Percentiles rank a stretch among this genome's conserved stretches.
phyloP scores from a whole-genome alignment of 1,284 basidiomycete species.

The Irpex lacteus region DNA sequence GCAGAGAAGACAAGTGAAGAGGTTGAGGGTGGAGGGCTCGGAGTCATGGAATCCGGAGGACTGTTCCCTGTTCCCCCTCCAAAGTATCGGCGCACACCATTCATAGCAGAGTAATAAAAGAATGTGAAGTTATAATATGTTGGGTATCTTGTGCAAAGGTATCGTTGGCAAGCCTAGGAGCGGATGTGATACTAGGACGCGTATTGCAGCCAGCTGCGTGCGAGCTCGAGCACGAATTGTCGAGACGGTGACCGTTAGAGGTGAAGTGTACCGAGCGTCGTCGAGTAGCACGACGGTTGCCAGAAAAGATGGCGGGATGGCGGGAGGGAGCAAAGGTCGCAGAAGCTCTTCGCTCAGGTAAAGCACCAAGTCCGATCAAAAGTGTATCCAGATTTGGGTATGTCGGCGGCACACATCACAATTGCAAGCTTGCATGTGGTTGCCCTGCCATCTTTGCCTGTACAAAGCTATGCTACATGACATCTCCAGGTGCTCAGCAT shows the following conservation, averaged over 20 bases:
- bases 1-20: slow-evolving; percentile 27
- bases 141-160: slow-evolving; percentile 15
- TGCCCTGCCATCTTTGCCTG: not conserved
- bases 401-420: not conserved
- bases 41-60: slow-evolving; percentile 20
- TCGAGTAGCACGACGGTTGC: not conserved
- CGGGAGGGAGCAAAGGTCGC: not conserved
- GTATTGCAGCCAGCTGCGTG: slow-evolving; percentile 14
- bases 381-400: not conserved
- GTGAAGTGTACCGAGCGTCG: not conserved
- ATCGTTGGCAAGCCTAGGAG: slow-evolving; percentile 4
- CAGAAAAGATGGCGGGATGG: not conserved
- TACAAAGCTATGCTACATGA: not conserved
- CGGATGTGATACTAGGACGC: not conserved
- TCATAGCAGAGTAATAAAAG: slow-evolving; percentile 40
- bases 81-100: slow-evolving; percentile 70
- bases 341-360: not conserved
- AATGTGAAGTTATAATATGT: slow-evolving; percentile 6
- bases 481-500: not conserved
- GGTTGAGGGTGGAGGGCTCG: slow-evolving; percentile 21
- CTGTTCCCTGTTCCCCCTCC: slow-evolving; percentile 34
- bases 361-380: not conserved
- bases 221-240: not conserved
- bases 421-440: not conserved
- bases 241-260: not conserved